Evolutionary conservation across 225 moss, liverwort and hornwort species (phyloP), one percentile per base, ranked within the genome.

Genomic region (Lunularia cruciata): DNA sequence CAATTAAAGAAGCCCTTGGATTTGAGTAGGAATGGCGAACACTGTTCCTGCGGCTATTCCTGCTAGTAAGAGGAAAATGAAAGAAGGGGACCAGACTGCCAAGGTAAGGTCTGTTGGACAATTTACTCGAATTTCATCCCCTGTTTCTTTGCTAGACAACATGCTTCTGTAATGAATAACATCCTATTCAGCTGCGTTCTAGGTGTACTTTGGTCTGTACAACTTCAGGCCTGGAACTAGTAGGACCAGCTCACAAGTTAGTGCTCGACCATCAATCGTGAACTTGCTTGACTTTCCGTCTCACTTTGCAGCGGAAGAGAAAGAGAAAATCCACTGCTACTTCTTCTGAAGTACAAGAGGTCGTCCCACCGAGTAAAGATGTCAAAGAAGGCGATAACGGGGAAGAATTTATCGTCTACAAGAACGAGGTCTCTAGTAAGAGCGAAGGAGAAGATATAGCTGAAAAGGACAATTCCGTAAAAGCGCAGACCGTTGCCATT

Each of bases 401-500:
- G 45, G 63, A 42, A 45, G 63, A 45, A 8, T n/a, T n/a, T n/a
- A 23, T 60, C 10, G 8, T 40, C 12, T 7, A 45, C 11, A 30
- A 46, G 5, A 9, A 46, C 27, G 63, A 46, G 16, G 13, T 39
- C 26, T 8, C 18, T 18, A 14, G 30, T 19, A 69, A 55, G 23
- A 42, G 16, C 9, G 48, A 40, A 3, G 57, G 45, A 34, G 70
- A 33, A 22, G 32, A 47, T 25, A 22, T 0, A 46, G 60, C 37
- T 37, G 46, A 25, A 16, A 3, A 25, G 25, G 32, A 64, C 47
- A 65, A 63, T 42, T 18, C 40, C 0, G 43, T 10, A 11, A 49
- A 36, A 26, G 27, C 60, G 16, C 31, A 19, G 37, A 38, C 8
- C 6, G 72, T 67, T 36, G 78, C 75, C 18, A 78, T 73, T 65